Evolutionary conservation across 2,329 filamentous ascomycete species (phyloP).

Genomic region (Byssoonygena ceratinophila): DNA sequence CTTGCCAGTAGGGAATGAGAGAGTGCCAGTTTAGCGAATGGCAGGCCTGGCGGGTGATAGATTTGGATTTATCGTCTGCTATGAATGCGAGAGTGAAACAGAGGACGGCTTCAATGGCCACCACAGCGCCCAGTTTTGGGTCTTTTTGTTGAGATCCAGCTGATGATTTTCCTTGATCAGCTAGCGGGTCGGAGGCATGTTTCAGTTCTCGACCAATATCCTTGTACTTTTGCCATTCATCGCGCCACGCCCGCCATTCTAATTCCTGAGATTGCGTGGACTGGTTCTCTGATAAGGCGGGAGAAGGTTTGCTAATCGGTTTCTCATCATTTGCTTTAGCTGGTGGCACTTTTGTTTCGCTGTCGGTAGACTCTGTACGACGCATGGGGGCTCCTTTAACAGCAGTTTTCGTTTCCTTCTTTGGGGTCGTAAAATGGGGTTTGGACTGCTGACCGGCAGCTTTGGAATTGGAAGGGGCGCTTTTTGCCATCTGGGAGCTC

Average conservation of each 20-base stretch:
- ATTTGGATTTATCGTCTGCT: conserved; percentile 33
- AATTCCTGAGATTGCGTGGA: conserved; percentile 21
- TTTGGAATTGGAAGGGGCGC: conserved; percentile 21
- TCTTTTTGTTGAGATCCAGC: conserved; percentile 20
- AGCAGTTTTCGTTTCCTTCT: conserved; percentile 31
- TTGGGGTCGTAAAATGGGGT: conserved; percentile 31
- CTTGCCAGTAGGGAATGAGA: conserved; percentile 40
- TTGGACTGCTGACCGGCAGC: conserved; percentile 27
- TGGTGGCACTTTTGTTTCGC: conserved; percentile 33
- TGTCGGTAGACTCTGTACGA: conserved; percentile 32
- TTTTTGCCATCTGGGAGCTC: conserved; percentile 29
- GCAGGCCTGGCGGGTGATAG: conserved; percentile 28
- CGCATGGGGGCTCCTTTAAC: conserved; percentile 25
- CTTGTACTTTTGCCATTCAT: conserved; percentile 35
- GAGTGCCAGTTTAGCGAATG: conserved; percentile 38
- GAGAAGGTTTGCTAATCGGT: conserved; percentile 22
- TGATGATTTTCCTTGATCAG: conserved; percentile 22
- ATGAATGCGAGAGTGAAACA: conserved; percentile 41
- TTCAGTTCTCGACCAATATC: conserved; percentile 39
- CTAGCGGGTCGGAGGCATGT: conserved; percentile 34
- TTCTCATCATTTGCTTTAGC: conserved; percentile 21
- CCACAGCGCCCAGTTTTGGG: conserved; percentile 31
- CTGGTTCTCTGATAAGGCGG: conserved; percentile 22
- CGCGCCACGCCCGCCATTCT: conserved; percentile 36
- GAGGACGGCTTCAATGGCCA: conserved; percentile 37